phyloP scores from a whole-genome alignment of 2,329 filamentous ascomycete species.

The Alternaria triticina region DNA sequence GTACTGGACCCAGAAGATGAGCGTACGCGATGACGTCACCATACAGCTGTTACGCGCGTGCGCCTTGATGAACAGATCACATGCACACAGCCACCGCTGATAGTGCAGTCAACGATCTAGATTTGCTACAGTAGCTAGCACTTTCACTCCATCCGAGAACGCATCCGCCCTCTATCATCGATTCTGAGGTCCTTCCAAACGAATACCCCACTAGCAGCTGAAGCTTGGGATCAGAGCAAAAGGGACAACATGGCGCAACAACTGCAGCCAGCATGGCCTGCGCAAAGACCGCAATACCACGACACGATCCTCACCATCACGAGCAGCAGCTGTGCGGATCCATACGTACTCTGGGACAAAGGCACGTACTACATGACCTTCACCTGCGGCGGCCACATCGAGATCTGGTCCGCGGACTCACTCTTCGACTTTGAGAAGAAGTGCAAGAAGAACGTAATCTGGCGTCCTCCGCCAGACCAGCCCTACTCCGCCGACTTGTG shows the following conservation, averaged over 20 bases:
- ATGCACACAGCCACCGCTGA: neutral
- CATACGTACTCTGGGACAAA: constrained; percentile 52
- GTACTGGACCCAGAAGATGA: neutral
- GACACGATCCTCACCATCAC: constrained; percentile 53
- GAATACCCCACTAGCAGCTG: neutral
- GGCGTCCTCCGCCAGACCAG: constrained; percentile 52
- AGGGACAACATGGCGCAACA: constrained; percentile 8
- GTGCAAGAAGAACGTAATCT: constrained; percentile 49
- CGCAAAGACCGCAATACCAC: constrained; percentile 38
- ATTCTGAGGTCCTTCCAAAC: neutral
- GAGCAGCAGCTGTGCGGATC: constrained; percentile 51
- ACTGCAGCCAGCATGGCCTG: constrained; percentile 9
- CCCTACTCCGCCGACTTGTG: constrained; percentile 57
- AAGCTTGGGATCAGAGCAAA: neutral
- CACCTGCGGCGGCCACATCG: constrained; percentile 53
- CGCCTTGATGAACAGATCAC: constrained; percentile 12
- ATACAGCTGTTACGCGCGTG: constrained; percentile 10
- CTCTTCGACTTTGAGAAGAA: constrained; percentile 50
- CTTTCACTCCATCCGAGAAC: neutral
- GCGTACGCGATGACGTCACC: constrained; percentile 21
- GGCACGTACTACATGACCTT: constrained; percentile 56
- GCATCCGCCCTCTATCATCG: neutral
- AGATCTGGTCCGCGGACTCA: constrained; percentile 52
- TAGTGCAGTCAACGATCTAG: neutral
- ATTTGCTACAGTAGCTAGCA: neutral